Evolutionary conservation across 225 moss, liverwort and hornwort species (phyloP), one percentile per base, ranked within the genome.

Genomic region (Bryoerythrophyllum caledonicum): DNA sequence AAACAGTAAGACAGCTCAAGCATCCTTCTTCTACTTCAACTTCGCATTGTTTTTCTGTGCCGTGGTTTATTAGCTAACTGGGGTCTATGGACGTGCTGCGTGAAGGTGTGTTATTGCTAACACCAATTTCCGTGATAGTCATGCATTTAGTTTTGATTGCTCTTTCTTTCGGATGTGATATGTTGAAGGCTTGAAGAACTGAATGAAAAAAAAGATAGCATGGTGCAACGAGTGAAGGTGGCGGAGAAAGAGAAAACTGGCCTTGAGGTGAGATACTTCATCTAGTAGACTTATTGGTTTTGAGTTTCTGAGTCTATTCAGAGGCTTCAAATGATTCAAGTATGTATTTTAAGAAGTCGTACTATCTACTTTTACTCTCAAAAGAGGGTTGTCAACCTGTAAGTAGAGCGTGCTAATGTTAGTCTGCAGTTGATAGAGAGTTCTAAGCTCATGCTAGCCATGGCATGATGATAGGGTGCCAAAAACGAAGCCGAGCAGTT

Each of bases 201-300:
- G 78, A 99, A 91, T 73, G 95, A 92, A 80, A 93, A 82, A 74
- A 88, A 90, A 52, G 93, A 90, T 13, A 88, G 95, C 72, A 91
- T 99, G 81, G 99, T 99, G 69, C 89, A 99, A 75, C 86, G 99
- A 66, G 99, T 99, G 34, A 99, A 99, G 77, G 60, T 95, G 48
- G 95, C 99, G 49, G 95, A 95, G 68, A 99, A 93, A 65, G 99
- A 99, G 25, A 99, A 91, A 74, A 84, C 82, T 56, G 85, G 88
- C 65, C 93, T 99, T 64, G 90, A 95, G 99, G 99, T 99, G 80
- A 30, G 53, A 34, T 60, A 12, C 68, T 60, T 59, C 34, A 43
- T 60, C 25, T 72, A 38, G 63, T 8, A 11, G 10, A 51, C 10
- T 44, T 57, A 15, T 30, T 70, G 15, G 26, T 63, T 34, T 52